phyloP scores from a whole-genome alignment of 768 basidiomycete genomes.

The Panus rudis region DNA sequence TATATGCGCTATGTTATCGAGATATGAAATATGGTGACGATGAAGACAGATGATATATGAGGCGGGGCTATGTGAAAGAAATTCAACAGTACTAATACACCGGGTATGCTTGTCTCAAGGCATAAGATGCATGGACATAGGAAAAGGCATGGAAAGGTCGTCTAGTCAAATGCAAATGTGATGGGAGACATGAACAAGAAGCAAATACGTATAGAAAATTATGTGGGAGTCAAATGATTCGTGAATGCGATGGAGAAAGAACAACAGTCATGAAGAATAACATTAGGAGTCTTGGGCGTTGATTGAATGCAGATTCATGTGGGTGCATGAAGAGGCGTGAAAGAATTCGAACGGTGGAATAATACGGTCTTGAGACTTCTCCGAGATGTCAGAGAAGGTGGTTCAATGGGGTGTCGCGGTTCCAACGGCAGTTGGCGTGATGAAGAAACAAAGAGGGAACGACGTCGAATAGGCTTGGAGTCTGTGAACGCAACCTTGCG shows the following conservation, averaged over 20 bases:
- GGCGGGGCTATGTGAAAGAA: conserved; percentile 3
- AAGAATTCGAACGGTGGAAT: conserved; percentile 8
- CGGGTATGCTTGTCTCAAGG: too few relatives aligned
- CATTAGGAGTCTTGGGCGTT: not conserved
- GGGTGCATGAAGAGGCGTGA: conserved; percentile 1
- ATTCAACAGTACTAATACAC: conserved; percentile 1
- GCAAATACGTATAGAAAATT: not conserved
- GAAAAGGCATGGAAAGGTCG: too few relatives aligned
- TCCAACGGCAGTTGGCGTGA: not conserved
- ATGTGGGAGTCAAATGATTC: not conserved
- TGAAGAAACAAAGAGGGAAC: conserved; percentile 5
- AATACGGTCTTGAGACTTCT: conserved; percentile 11
- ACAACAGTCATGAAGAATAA: not conserved
- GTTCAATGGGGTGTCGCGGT: not conserved
- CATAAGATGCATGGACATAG: too few relatives aligned
- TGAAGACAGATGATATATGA: conserved; percentile 1
- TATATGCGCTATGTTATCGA: conserved; percentile 1
- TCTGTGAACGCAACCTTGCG: conserved; percentile 10
- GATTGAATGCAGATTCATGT: not conserved
- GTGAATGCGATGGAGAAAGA: conserved; percentile 2
- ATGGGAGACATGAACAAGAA: not conserved
- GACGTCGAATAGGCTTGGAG: conserved; percentile 5
- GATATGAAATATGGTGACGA: not conserved
- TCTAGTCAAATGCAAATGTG: not conserved
- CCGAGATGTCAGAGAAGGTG: conserved; percentile 1